A percentile compares a stretch with the other conserved stretches of the same genome.
Evolutionary conservation across 805 yeast species (phyloP).

Genomic region (Saccharomycopsis sp.): DNA sequence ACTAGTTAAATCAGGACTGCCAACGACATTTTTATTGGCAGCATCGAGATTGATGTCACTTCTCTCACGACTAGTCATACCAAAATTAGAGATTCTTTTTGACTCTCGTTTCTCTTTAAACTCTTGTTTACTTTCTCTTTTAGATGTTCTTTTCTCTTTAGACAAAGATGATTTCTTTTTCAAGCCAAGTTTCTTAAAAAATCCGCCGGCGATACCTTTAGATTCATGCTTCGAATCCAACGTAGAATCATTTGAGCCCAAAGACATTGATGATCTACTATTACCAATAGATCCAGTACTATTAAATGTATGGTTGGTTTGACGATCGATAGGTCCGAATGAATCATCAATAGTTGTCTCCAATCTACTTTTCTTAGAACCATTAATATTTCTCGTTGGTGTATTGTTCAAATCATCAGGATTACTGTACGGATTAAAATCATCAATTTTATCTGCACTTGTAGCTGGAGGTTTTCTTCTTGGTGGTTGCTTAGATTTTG

Average conservation of each 20-base stretch:
- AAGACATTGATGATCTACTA: not conserved
- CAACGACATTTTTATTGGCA: not conserved
- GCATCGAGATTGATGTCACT: not conserved
- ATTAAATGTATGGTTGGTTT: not conserved
- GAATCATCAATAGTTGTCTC: conserved; percentile 21
- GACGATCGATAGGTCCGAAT: conserved; percentile 5
- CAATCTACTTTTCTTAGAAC: conserved; percentile 11
- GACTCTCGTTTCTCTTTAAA: conserved; percentile 1
- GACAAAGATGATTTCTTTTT: conserved; percentile 8
- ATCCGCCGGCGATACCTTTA: conserved; percentile 19
- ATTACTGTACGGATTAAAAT: not conserved
- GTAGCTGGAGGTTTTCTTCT: conserved; percentile 7
- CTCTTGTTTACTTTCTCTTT: conserved; percentile 3
- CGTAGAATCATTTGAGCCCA: conserved; percentile 1
- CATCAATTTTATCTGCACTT: not conserved
- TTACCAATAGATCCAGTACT: not conserved
- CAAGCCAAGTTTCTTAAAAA: conserved; percentile 19
- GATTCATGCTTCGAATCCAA: not conserved
- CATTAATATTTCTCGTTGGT: not conserved
- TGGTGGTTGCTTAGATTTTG: conserved; percentile 1
- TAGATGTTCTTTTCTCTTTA: conserved; percentile 3
- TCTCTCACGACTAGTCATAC: not conserved
- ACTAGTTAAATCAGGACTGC: not conserved
- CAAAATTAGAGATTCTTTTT: conserved; percentile 8
- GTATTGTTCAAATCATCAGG: not conserved